Evolutionary conservation across 106 monocot species (phyloP), one percentile per base, ranked within the genome.

Genomic region (Iris macrosiphon): DNA sequence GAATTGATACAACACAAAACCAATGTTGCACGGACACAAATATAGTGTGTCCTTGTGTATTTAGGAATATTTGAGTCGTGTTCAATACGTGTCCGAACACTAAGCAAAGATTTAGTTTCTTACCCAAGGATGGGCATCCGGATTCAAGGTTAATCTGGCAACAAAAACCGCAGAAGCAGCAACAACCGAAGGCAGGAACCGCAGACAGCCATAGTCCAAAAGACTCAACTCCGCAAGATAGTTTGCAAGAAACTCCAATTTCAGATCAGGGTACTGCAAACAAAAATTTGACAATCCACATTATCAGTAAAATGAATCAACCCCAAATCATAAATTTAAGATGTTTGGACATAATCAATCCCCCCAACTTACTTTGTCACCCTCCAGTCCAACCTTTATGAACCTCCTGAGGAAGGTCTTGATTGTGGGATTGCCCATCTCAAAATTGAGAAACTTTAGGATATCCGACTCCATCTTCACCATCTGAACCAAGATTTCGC

Each of bases 151-250:
- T 13, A 75, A 74, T 58, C 83, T 75, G 16, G 88, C 72, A 32
- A 80, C 19, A 70, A 83, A 76, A 46, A 89, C 79, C 49, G 73
- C 79, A 31, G 88, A 79, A 39, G 79, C 72, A 11, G 88, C 88
- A 28, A 80, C 59, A 6, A 65, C 16, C 2, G 88, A 89, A 23
- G 83, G 88, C 40, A 80, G 62, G 57, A 79, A 89, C 23, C 38
- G 25, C 23, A 76, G 12, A 51, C 79, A 79, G 13, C 40, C 45
- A 33, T 89, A 83, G 22, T 89, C 79, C 5, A 89, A 4, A 22
- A 89, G 46, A 45, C 79, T 84, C 18, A 89, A 23, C 49, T 89
- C 89, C 1, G 70, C 84, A 45, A 89, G 63, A 45, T 77, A 89
- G 48, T 51, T 74, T 37, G 73, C 65, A 60, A 89, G 48, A 47